Evolutionary conservation across 2,329 filamentous ascomycete species (phyloP), one percentile per base, ranked within the genome.

Genomic region (Aspergillus uvarum): DNA sequence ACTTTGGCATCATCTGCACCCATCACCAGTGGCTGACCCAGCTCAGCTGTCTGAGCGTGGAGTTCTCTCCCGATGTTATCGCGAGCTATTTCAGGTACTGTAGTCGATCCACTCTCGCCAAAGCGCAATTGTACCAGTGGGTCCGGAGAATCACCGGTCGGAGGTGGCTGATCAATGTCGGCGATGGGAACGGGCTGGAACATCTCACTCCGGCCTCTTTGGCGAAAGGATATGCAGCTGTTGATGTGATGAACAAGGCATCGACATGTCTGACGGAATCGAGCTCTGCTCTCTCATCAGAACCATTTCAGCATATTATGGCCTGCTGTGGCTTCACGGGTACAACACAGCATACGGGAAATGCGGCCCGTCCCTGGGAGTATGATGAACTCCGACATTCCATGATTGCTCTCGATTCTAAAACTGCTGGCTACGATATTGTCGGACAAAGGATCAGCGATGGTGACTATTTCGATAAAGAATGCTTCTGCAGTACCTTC

Each of bases 1-100:
- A 52, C 31, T 56, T 59, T 38, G 44, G 31, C 5, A 2, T 47
- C 10, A 48, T 56, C 32, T 59, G 51, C 47, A 52, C 51, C 38
- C 51, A 59, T 31, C 24, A 56, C 32, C 51, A 59, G 48, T 59
- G 51, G 58, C 35, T 59, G 58, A 59, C 51, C 21, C 47, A 56
- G 38, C 58, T 56, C 52, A 52, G 52, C 48, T 59, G 58, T 49
- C 52, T 59, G 6, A 56, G 48, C 32, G 11, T 29, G 11, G 58
- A 22, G 21, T 52, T 56, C n/a, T 56, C 58, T 14, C 0, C 58
- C 5, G 48, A 47, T 12, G 5, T 59, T 7, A 38, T 59, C 38
- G 14, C 29, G 12, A 22, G n/a, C 16, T 59, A 59, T 59, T 35
- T 47, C 24, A n/a, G 35, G 10, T 59, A 59, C 35, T 59, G 51